Evolutionary conservation across 139 green algal species (phyloP), one percentile per base, ranked within the genome.

Genomic region (Coelastrella sp.): DNA sequence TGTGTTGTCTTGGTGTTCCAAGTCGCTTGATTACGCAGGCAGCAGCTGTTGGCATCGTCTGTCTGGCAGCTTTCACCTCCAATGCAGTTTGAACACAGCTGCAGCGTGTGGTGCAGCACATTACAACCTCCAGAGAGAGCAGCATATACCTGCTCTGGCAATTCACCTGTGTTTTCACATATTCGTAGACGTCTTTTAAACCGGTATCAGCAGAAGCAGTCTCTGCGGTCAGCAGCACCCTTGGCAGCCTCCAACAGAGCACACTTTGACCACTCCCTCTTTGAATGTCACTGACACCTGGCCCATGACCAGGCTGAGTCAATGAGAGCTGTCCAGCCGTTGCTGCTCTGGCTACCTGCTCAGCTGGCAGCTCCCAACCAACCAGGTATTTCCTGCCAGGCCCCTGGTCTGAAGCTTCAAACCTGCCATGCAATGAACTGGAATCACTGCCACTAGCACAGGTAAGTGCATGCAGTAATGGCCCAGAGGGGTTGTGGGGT

Each of bases 161-260:
- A 35, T 8, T 11, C 22, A 88, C 84, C 84, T 88, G 84, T 49
- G 68, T 81, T 1, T 25, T 70, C 0, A 88, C 12, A 56, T 72
- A 88, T 56, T 88, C 84, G 58, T 72, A 88, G 9, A 80, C 68
- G n/a, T 88, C 84, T 56, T 10, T 66, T 9, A 88, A 17, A 10
- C 35, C 84, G 7, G 49, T n/a, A 17, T 88, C 84, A 72, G 84
- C 84, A n/a, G 15, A 8, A n/a, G 56, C 84, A 24, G 84, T 24
- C 6, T 58, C 49, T 12, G 84, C 66, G 4, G 49, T 88, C 49
- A 88, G 68, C 84, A 88, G 84, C 68, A 81, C 49, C 10, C 19
- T 49, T 14, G 84, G 84, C 66, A 88, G 49, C 63, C 8, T 25
- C 15, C 63, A 78, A 22, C 24, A 19, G 15, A 78, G 15, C n/a